A percentile compares a stretch with the other conserved stretches of the same genome.
phyloP scores from a whole-genome alignment of 1,284 basidiomycete species.

The Tilletia indica region DNA sequence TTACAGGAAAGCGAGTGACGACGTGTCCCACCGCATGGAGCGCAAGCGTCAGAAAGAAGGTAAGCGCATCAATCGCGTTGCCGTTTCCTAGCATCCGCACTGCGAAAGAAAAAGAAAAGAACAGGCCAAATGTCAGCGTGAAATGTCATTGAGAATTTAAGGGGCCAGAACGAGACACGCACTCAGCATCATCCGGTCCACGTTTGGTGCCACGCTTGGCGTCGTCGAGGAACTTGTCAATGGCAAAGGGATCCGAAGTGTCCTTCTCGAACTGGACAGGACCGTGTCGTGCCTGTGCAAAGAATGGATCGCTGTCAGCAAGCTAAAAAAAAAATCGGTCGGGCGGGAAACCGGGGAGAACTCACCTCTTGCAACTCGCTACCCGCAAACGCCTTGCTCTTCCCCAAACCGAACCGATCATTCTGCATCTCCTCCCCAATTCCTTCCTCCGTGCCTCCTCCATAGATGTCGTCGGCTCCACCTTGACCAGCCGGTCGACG shows the following conservation, averaged over 20 bases:
- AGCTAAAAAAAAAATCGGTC: background rate
- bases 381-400: slow-evolving; percentile 80
- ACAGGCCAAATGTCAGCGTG: background rate
- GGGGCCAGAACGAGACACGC: background rate
- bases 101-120: background rate
- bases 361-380: slow-evolving; percentile 69
- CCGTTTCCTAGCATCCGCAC: slow-evolving; percentile 9
- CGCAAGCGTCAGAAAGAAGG: background rate
- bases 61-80: background rate
- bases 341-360: slow-evolving; percentile 25
- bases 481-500: slow-evolving; percentile 78
- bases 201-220: slow-evolving; percentile 86
- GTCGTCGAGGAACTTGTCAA: slow-evolving; percentile 94
- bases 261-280: slow-evolving; percentile 99
- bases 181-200: slow-evolving; percentile 23
- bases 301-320: background rate
- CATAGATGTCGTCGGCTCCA: slow-evolving; percentile 59
- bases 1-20: too few species aligned
- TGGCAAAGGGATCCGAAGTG: slow-evolving; percentile 89
- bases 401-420: slow-evolving; percentile 86
- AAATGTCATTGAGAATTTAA: too few species aligned
- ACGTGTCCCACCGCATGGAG: too few species aligned
- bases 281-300: slow-evolving; percentile 62
- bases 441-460: slow-evolving; percentile 89
- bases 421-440: slow-evolving; percentile 84